These are phyloP conservation scores for Phytophthora pisi DNA, from an alignment of 352 stramenopile genomes.

Conservation along the genomic window DNA sequence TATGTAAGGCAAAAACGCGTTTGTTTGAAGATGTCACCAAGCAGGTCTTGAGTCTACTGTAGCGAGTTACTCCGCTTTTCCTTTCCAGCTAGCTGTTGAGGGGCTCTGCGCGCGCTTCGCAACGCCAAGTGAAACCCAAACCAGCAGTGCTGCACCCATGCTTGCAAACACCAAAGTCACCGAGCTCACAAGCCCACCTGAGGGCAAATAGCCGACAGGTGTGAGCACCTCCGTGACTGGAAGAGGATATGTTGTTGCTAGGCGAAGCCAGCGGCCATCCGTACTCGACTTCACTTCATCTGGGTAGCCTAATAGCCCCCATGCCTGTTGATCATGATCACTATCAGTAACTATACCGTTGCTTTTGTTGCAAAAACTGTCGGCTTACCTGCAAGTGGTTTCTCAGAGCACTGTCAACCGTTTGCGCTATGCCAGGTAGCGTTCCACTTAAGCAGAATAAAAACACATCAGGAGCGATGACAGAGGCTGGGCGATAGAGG, in stretches of 20 bases:
- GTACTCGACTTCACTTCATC: conserved; percentile 3
- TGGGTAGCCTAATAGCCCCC: conserved; percentile 9
- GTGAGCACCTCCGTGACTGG: conserved; percentile 30
- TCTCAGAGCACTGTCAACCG: conserved; percentile 6
- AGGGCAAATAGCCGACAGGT: conserved; percentile 56
- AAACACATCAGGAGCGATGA: conserved; percentile 58
- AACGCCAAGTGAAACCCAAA: conserved; percentile 35
- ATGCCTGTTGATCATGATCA: conserved; percentile 23
- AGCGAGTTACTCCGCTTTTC: conserved; percentile 24
- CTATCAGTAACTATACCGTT: conserved; percentile 8
- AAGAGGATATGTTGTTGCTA: conserved; percentile 31
- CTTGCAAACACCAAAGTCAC: conserved; percentile 50
- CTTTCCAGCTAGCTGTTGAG: conserved; percentile 22
- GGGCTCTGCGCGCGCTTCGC: conserved; percentile 12
- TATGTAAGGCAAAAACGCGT: conserved; percentile 20
- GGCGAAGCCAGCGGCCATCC: conserved; percentile 30
- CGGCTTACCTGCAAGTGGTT: conserved; percentile 31
- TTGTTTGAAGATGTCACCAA: conserved; percentile 10
- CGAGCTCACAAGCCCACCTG: conserved; percentile 45
- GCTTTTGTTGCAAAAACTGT: background rate
- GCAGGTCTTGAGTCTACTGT: background rate
- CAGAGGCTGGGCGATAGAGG: conserved; percentile 40
- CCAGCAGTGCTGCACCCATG: conserved; percentile 42
- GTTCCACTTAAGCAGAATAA: conserved; percentile 33
- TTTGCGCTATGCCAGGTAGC: background rate